Evolutionary conservation across 345 rosid species (phyloP).

Genomic region (Brassica rapa): DNA sequence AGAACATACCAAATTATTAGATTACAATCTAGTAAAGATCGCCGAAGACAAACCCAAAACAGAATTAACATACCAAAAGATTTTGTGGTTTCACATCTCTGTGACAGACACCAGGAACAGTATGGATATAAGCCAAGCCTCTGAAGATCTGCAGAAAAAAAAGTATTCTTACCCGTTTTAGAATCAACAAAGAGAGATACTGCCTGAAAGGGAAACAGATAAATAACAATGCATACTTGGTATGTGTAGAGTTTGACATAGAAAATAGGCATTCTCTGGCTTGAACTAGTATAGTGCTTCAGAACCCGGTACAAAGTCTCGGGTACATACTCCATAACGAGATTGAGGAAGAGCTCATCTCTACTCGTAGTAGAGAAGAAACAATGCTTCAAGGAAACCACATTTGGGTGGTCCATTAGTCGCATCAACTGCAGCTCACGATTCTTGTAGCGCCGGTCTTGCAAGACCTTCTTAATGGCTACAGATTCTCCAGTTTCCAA

Average conservation of each 20-base stretch:
- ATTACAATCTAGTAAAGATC: constrained; percentile 5
- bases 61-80: constrained; percentile 61
- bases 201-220: background rate
- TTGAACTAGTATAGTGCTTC: constrained; percentile 60
- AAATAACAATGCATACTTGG: constrained; percentile 52
- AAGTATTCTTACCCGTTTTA: constrained; percentile 23
- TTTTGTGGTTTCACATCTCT: constrained; percentile 96
- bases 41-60: background rate
- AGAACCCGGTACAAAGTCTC: constrained; percentile 65
- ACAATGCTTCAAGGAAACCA: constrained; percentile 75
- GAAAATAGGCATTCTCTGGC: constrained; percentile 78
- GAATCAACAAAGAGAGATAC: constrained; percentile 10
- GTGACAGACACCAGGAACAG: constrained; percentile 80
- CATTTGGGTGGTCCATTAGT: constrained; percentile 83
- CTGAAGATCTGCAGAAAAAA: constrained; percentile 63
- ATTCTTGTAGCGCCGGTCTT: constrained; percentile 74
- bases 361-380: constrained; percentile 81
- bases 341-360: constrained; percentile 72
- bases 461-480: constrained; percentile 86
- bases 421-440: constrained; percentile 84
- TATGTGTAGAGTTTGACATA: constrained; percentile 79
- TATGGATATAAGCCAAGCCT: constrained; percentile 66
- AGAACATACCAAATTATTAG: background rate
- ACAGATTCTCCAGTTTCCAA: constrained; percentile 85
- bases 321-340: constrained; percentile 88